A percentile compares a stretch with the other conserved stretches of the same genome.
phyloP scores from a whole-genome alignment of 805 yeast genomes.

The Zygosaccharomyces bisporus region DNA sequence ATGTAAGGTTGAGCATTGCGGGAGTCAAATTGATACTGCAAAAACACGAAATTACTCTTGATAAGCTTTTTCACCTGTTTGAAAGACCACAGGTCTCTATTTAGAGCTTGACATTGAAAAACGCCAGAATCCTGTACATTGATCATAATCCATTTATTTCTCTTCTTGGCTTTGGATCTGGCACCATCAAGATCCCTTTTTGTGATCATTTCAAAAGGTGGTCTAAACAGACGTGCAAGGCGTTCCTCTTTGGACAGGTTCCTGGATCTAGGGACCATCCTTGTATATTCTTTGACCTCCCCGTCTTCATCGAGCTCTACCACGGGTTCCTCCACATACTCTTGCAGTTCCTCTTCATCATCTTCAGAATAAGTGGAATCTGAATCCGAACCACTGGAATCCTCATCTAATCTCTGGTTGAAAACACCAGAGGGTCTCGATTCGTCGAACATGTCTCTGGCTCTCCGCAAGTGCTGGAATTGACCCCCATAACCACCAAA shows the following conservation, averaged over 20 bases:
- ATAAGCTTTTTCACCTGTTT: conserved; percentile 59
- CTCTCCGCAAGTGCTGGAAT: conserved; percentile 25
- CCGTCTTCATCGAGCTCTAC: conserved; percentile 38
- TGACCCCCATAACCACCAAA: conserved; percentile 41
- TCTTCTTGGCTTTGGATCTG: conserved; percentile 53
- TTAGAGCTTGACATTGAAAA: conserved; percentile 83
- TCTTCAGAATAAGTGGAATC: conserved; percentile 37
- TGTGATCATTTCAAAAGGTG: conserved; percentile 88
- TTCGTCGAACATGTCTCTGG: conserved; percentile 35
- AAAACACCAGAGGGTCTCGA: conserved; percentile 36
- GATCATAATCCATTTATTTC: conserved; percentile 75
- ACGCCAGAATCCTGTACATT: conserved; percentile 84
- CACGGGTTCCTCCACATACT: conserved; percentile 33
- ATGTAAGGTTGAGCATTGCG: conserved; percentile 66
- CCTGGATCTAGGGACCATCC: conserved; percentile 28
- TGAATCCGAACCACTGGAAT: conserved; percentile 18
- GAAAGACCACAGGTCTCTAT: conserved; percentile 91
- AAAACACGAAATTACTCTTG: conserved; percentile 65
- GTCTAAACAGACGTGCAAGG: conserved; percentile 78
- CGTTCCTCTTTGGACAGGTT: conserved; percentile 42
- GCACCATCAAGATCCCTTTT: conserved; percentile 69
- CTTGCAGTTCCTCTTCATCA: conserved; percentile 38
- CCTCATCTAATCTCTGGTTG: conserved; percentile 35
- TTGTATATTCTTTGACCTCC: conserved; percentile 34
- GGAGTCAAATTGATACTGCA: conserved; percentile 81